Conservation (phyloP, 257 asterid genomes). For the Fraxinus excelsior region DNA sequence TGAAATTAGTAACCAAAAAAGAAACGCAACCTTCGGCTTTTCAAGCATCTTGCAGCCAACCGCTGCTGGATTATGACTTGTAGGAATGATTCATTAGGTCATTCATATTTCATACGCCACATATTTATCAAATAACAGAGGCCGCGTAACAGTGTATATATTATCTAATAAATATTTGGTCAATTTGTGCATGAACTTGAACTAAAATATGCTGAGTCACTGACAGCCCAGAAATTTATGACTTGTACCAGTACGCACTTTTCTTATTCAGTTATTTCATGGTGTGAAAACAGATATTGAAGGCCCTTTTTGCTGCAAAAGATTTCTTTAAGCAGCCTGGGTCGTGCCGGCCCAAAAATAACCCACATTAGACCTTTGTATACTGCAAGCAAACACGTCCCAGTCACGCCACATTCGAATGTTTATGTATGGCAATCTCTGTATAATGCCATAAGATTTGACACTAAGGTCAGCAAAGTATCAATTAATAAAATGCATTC, state of each 20-base stretch:
- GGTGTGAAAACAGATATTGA: not conserved
- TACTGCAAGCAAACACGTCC: not conserved
- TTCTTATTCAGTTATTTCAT: not conserved
- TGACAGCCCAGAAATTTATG: conserved; percentile 8
- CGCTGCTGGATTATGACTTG: conserved; percentile 1
- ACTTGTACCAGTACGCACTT: not conserved
- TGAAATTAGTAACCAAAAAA: not conserved
- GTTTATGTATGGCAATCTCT: not conserved
- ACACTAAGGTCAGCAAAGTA: not conserved
- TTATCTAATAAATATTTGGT: not conserved
- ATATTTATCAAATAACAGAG: not conserved
- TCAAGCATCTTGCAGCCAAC: conserved; percentile 20
- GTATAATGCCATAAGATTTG: not conserved
- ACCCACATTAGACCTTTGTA: not conserved
- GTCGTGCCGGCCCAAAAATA: not conserved
- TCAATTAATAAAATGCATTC: not conserved
- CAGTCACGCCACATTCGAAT: not conserved
- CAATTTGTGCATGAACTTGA: conserved; percentile 14
- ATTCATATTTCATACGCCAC: not conserved
- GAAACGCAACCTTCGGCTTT: not conserved
- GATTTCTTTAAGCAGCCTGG: not conserved
- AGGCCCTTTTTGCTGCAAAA: not conserved
- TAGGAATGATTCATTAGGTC: conserved; percentile 2
- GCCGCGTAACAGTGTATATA: not conserved
- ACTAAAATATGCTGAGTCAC: not conserved